phyloP scores from a whole-genome alignment of 2,329 filamentous ascomycete genomes.

The Penicillium oxalicum region DNA sequence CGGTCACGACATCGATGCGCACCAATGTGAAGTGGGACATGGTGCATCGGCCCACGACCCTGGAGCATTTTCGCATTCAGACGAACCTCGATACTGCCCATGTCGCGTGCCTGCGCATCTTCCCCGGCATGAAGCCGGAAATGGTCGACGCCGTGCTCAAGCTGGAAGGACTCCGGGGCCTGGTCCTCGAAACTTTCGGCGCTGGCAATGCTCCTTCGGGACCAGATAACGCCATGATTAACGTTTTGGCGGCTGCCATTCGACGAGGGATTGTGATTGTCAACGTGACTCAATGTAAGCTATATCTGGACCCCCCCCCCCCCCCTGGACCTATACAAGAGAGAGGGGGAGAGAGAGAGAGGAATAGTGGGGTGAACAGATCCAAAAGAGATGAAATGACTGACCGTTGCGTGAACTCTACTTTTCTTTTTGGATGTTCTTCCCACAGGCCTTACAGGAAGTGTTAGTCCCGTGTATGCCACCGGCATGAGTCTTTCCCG shows the following conservation, averaged over 20 bases:
- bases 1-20: conserved; percentile 71
- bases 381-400: no score
- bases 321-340: neutral
- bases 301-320: conserved; percentile 10
- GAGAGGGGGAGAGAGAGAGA: no score
- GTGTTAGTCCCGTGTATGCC: conserved; percentile 72
- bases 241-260: conserved; percentile 70
- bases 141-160: conserved; percentile 82
- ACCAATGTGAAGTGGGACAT: conserved; percentile 76
- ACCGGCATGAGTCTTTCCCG: conserved; percentile 70
- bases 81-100: conserved; percentile 77
- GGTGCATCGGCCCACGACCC: conserved; percentile 65
- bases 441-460: conserved; percentile 52
- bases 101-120: conserved; percentile 82
- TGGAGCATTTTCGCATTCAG: conserved; percentile 68
- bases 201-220: conserved; percentile 87
- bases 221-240: conserved; percentile 69
- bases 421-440: neutral
- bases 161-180: conserved; percentile 68
- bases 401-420: no score
- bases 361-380: no score
- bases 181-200: conserved; percentile 87
- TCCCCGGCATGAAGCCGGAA: conserved; percentile 87
- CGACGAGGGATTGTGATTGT: conserved; percentile 77
- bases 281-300: conserved; percentile 81